Evolutionary conservation across 306 rosid genomes (phyloP), one percentile per base, ranked within the genome.

Genomic region (Rosa persica): DNA sequence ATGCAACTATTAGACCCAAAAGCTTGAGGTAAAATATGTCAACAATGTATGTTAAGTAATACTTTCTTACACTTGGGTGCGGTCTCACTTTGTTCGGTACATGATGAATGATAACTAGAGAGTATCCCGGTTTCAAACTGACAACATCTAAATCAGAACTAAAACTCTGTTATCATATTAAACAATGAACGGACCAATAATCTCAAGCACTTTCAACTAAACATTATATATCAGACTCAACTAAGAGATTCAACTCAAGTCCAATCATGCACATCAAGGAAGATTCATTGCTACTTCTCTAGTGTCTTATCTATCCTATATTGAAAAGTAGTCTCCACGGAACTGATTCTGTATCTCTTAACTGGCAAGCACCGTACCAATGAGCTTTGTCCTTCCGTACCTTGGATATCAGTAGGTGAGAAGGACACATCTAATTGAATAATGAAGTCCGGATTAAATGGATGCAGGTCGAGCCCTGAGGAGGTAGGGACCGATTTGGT

Each of bases 351-450:
- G 79, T 54, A 46, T 80, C 81, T 74, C 81, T 85, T 68, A 79
- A 40, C 88, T 86, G 91, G 87, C 85, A 77, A 54, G 25, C 75
- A 52, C 87, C 83, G 90, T 88, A 92, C 94, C 85, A 69, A 65
- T 47, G 70, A 83, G 79, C 73, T 74, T 11, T 58, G 38, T 17
- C 71, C 51, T 79, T 86, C 91, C 94, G 97, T 92, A 92, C 90
- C 70, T 51, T 74, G 38, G 70, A 76, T 67, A 75, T 62, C 73
- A 60, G 54, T 67, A 3, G 71, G 71, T 70, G 75, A 78, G 81
- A 75, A 76, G 81, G 75, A 83, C 88, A 51, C 39, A 68, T 8
- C 62, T 52, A 74, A 8, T 38, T 66, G 71, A 67, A 67, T 67
- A 67, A 66, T 78, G 46, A 11, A 66, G 10, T 42, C 71, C 46